These are phyloP conservation scores for Stachybotrys echinatus DNA, from an alignment of 2,329 filamentous ascomycete species.

Conservation along the genomic window DNA sequence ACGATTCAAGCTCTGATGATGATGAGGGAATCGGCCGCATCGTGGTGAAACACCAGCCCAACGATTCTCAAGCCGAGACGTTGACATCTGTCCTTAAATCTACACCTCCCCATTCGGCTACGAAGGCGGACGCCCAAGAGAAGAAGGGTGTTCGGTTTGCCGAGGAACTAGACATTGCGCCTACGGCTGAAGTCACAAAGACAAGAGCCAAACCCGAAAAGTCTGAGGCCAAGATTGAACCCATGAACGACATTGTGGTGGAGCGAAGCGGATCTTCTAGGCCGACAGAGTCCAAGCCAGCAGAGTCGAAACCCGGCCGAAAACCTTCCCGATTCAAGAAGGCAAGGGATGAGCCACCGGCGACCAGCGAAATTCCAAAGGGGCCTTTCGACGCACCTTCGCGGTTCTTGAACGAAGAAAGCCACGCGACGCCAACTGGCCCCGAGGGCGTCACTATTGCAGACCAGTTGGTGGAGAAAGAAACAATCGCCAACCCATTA, in stretches of 20 bases:
- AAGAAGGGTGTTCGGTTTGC: conserved; percentile 82
- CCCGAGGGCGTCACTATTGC: conserved; percentile 54
- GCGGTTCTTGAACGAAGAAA: conserved; percentile 31
- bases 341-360: conserved; percentile 17
- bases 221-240: conserved; percentile 33
- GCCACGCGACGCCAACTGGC: conserved; percentile 37
- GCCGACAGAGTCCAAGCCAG: conserved; percentile 15
- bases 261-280: conserved; percentile 37
- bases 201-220: conserved; percentile 11
- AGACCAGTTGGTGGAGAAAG: conserved; percentile 52
- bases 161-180: conserved; percentile 64
- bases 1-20: conserved; percentile 23
- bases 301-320: conserved; percentile 24
- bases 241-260: conserved; percentile 44
- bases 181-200: conserved; percentile 19
- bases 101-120: conserved; percentile 23
- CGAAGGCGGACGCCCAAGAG: conserved; percentile 19
- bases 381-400: conserved; percentile 39
- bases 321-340: conserved; percentile 50
- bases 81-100: conserved; percentile 9
- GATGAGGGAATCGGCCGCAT: conserved; percentile 54
- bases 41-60: conserved; percentile 32
- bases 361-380: conserved; percentile 20
- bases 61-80: conserved; percentile 10
- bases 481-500: conserved; percentile 23